Evolutionary conservation across 1,284 basidiomycete species (phyloP).

Genomic region (Cerrena zonata): DNA sequence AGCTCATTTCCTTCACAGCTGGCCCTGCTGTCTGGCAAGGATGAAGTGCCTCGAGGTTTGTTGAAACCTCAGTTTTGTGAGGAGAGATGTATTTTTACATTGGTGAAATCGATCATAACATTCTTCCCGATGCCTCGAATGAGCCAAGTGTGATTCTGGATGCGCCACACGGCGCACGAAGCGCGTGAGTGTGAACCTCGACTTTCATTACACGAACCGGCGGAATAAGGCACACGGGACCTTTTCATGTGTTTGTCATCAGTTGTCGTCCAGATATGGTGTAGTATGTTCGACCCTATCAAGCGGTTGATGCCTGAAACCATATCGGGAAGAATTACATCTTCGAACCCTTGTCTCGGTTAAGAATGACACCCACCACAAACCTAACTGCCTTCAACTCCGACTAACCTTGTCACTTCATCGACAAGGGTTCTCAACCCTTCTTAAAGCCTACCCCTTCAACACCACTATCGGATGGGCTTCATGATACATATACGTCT

Average conservation of each 20-base stretch:
- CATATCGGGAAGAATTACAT: neutral
- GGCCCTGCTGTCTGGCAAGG: conserved; percentile 18
- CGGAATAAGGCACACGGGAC: too few species aligned
- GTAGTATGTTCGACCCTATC: neutral
- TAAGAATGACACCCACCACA: neutral
- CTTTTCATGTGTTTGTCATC: neutral
- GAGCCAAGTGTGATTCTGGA: too few species aligned
- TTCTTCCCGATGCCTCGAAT: too few species aligned
- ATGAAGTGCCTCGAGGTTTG: conserved; percentile 6
- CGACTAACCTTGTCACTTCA: neutral
- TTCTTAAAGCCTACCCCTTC: neutral
- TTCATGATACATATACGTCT: too few species aligned
- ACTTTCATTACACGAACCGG: too few species aligned
- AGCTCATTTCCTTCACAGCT: conserved; percentile 7
- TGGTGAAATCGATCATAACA: too few species aligned
- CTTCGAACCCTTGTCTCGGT: neutral
- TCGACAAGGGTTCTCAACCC: neutral
- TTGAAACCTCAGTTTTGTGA: too few species aligned
- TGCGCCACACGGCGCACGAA: too few species aligned
- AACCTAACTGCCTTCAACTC: neutral
- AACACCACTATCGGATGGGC: too few species aligned
- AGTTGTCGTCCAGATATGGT: neutral
- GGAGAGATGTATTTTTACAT: too few species aligned
- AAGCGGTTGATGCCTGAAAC: neutral
- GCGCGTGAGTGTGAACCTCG: too few species aligned